Evolutionary conservation across 1,284 basidiomycete species (phyloP).

Genomic region (Sporisorium graminicola): DNA sequence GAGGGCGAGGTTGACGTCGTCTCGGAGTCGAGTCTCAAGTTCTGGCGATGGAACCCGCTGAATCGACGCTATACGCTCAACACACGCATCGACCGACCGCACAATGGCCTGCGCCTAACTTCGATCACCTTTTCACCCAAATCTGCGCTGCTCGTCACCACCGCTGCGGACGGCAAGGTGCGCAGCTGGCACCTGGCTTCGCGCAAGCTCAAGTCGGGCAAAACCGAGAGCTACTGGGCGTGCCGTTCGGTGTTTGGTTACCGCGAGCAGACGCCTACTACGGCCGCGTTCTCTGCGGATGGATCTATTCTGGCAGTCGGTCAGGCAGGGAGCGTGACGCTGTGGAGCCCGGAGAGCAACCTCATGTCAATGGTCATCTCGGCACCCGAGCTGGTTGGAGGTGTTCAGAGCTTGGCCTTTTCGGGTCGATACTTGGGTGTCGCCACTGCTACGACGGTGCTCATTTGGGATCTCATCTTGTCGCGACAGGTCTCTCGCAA

Average conservation of each 20-base stretch:
- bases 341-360: constrained; percentile 83
- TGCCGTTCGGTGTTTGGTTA: constrained; percentile 64
- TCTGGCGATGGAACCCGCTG: constrained; percentile 84
- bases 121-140: constrained; percentile 76
- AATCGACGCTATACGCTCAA: constrained; percentile 74
- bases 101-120: constrained; percentile 78
- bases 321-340: constrained; percentile 78
- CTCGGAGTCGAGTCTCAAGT: constrained; percentile 84
- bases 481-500: constrained; percentile 49
- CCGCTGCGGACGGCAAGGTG: constrained; percentile 78
- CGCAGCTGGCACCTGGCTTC: constrained; percentile 76
- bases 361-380: constrained; percentile 77
- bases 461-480: constrained; percentile 63
- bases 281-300: constrained; percentile 85
- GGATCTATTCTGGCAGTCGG: constrained; percentile 85
- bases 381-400: constrained; percentile 49
- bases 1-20: constrained; percentile 73
- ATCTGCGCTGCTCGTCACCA: constrained; percentile 74
- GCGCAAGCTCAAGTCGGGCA: constrained; percentile 58
- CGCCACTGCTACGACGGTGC: constrained; percentile 31
- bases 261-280: constrained; percentile 50
- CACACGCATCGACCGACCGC: constrained; percentile 90
- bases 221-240: constrained; percentile 61
- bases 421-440: constrained; percentile 58
- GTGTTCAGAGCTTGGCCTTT: constrained; percentile 38